Evolutionary conservation across 306 rosid species (phyloP).

Genomic region (Cyclanthera cordifolia): DNA sequence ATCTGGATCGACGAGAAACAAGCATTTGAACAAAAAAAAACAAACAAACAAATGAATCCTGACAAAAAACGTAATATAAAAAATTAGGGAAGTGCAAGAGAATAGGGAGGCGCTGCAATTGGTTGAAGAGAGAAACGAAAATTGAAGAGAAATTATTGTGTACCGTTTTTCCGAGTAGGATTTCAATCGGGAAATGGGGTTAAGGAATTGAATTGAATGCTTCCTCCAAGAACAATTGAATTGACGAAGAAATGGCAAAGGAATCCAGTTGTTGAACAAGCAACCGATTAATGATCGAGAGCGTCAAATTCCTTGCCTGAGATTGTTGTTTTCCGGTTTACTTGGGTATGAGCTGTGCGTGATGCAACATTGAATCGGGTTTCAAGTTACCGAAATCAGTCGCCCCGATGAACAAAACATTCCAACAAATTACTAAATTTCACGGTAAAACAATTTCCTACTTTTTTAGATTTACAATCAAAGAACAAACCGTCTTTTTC

Average conservation of each 20-base stretch:
- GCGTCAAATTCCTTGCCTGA: neutral
- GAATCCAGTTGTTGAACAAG: neutral
- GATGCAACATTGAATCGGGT: neutral
- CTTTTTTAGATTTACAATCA: neutral
- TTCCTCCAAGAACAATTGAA: neutral
- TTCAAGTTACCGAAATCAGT: neutral
- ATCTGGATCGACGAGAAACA: conserved; percentile 34
- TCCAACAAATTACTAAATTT: neutral
- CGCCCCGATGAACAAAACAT: neutral
- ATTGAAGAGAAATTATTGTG: conserved; percentile 8
- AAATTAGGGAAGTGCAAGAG: neutral
- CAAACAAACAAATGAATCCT: conserved; percentile 18
- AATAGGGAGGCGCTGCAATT: conserved; percentile 1
- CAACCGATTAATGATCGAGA: neutral
- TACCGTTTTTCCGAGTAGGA: neutral
- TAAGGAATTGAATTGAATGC: neutral
- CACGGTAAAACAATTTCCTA: neutral
- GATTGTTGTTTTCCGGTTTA: neutral
- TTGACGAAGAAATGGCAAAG: neutral
- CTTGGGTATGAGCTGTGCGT: neutral
- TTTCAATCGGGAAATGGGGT: neutral
- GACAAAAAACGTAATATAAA: neutral
- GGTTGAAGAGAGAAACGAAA: conserved; percentile 8
- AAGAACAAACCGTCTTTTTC: neutral
- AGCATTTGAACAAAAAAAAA: conserved; percentile 16